Base-by-base conservation (phyloP, 179 eudicot species). In the Silene coronaria region DNA sequence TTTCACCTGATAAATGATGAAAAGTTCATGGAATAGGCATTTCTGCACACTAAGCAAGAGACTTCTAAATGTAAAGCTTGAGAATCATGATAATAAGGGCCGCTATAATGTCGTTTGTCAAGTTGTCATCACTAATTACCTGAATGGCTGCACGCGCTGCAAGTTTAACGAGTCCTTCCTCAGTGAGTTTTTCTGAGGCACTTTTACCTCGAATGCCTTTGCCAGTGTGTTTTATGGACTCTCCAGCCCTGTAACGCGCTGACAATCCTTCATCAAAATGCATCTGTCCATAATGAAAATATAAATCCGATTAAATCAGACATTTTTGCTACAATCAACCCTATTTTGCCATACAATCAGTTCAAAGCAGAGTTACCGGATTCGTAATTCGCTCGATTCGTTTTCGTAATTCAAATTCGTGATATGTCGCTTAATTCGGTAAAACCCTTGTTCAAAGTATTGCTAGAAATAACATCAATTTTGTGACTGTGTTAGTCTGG, bases 181-280 rank as follows among this genome's bases (percentile, higher is more conserved):
- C 97, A 69, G 90, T 84, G 75, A 95, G 99, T 83, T 95, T 95
- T 89, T 87, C 95, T 28, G 95, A 86, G 45, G 97, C 97, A 79
- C 88, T 90, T 83, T 88, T 90, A 27, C 93, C 90, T 64, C 99
- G 89, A 51, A 80, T 75, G n/a, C 93, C 96, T 85, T 88, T 95
- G 67, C 89, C 87, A 73, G 82, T 85, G 70, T 88, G 86, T 83
- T 87, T 92, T 55, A 86, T 85, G 58, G 95, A 81, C 73, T 89
- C 97, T 79, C 91, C 91, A 38, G 80, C 84, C 84, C 82, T 91
- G 80, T 75, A 81, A 76, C 97, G 86, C 65, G 91, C 97, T 46
- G 96, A 87, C 80, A 92, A 76, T n/a, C 91, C 99, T 84, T 95
- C 97, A 78, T 89, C 97, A 88, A 95, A 95, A 86, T 95, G 99